Base-by-base conservation (phyloP, 305 asterid genomes). In the Caryopteris hybrid region DNA sequence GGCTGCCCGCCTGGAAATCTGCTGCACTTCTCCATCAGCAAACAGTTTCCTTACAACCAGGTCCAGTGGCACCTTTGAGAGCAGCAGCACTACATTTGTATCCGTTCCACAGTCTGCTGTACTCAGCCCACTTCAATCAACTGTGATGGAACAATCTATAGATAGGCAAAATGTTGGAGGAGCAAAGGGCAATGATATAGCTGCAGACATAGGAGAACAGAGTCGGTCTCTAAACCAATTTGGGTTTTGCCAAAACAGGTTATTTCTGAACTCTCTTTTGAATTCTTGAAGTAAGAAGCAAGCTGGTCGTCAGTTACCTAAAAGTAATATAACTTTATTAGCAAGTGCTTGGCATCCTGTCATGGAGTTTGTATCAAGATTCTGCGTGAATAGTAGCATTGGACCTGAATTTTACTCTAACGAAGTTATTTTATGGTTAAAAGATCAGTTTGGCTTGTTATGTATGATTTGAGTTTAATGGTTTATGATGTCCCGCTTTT, bases 41-140 rank as follows among this genome's bases (percentile, higher is more conserved):
- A 77, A 80, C 60, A 94, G 99, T 86, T 82, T 89, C 68, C 74
- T 84, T 77, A 94, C 98, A 81, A 76, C 83, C 52, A 91, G 81
- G 80, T 94, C 99, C 58, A 81, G 95, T 62, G 90, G 79, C 73
- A 94, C 99, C 66, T 80, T 86, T 74, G 84, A 79, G 68, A 86
- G 91, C 79, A 83, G 86, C 71, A 79, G 83, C 82, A 72, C 75
- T 47, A 81, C 93, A 42, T 76, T 81, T 72, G 81, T 77, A 53
- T 86, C 96, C 53, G 61, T 79, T 63, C 85, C 96, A 70, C 90
- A 80, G 58, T 86, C 92, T 76, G 55, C 82, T 64, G 85, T 73
- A 66, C 73, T 75, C 77, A 86, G 87, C 80, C 86, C 88, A 20
- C 76, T 53, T 68, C 88, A 87, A 70, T 81, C 92, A 58, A 68